These are phyloP conservation scores for Rosa persica DNA, from an alignment of 306 rosid species.

Conservation along the genomic window DNA sequence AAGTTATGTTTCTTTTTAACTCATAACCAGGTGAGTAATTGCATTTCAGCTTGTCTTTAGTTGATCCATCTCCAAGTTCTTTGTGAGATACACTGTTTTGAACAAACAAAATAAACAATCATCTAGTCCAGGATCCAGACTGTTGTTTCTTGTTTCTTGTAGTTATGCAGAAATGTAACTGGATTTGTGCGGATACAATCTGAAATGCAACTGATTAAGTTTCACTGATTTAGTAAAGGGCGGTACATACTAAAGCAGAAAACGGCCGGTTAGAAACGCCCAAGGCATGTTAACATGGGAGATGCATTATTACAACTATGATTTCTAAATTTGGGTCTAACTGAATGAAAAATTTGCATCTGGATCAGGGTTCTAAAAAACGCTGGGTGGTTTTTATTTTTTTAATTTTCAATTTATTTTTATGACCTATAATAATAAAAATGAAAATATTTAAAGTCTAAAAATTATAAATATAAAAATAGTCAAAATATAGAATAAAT, in stretches of 20 bases:
- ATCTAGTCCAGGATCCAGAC: background rate
- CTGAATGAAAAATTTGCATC: background rate
- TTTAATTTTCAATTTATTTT: too few species aligned
- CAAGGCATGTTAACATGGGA: too few species aligned
- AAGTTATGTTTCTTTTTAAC: background rate
- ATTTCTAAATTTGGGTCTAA: background rate
- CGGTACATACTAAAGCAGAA: too few species aligned
- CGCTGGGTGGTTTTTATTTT: too few species aligned
- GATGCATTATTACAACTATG: too few species aligned
- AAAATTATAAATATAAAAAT: too few species aligned
- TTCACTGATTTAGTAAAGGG: background rate
- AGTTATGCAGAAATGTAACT: too few species aligned
- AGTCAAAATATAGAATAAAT: too few species aligned
- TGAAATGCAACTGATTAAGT: background rate
- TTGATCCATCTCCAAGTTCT: background rate
- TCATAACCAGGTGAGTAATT: background rate
- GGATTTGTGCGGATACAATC: background rate
- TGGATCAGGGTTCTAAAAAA: too few species aligned
- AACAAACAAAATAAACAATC: background rate
- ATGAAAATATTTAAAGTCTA: too few species aligned
- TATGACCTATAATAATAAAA: too few species aligned
- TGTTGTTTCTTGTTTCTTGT: background rate
- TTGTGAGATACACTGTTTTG: background rate
- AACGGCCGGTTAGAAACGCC: too few species aligned
- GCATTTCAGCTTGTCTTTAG: background rate